A percentile compares a stretch with the other conserved stretches of the same genome.
phyloP scores from a whole-genome alignment of 2,329 filamentous ascomycete genomes.

The Stemphylium lycopersici region DNA sequence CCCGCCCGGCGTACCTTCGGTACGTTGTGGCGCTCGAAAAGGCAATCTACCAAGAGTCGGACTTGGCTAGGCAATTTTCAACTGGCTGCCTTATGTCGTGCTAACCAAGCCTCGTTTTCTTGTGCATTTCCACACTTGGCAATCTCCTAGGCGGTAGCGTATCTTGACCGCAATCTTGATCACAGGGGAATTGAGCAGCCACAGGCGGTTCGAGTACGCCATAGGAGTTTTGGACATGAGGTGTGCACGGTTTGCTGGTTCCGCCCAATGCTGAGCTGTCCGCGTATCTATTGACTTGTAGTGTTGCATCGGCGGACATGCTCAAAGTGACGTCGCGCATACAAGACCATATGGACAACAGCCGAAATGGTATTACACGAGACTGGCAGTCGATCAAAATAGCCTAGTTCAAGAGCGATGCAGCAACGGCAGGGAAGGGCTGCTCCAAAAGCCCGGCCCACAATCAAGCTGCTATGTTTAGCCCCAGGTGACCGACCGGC shows the following conservation, averaged over 20 bases:
- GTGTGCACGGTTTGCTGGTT: not conserved
- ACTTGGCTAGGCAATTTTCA: not conserved
- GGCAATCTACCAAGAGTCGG: not conserved
- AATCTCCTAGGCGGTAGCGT: constrained; percentile 1
- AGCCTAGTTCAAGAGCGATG: not conserved
- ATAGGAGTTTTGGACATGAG: not conserved
- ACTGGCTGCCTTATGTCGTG: no score
- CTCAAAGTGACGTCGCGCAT: not conserved
- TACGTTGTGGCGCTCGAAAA: no score
- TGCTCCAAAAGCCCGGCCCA: not conserved
- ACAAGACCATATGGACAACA: not conserved
- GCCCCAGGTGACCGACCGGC: not conserved
- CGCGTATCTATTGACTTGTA: not conserved
- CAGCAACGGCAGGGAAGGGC: not conserved
- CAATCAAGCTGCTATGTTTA: not conserved
- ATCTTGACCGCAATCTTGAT: not conserved
- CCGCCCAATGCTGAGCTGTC: not conserved
- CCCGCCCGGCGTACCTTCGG: no score
- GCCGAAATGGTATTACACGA: not conserved
- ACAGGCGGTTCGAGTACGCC: not conserved
- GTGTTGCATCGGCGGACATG: not conserved
- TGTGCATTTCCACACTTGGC: not conserved
- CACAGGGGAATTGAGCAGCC: not conserved
- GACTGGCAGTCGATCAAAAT: not conserved
- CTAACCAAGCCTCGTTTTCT: not conserved